Evolutionary conservation across 2,329 filamentous ascomycete species (phyloP).

Genomic region (Colletotrichum falcatum): DNA sequence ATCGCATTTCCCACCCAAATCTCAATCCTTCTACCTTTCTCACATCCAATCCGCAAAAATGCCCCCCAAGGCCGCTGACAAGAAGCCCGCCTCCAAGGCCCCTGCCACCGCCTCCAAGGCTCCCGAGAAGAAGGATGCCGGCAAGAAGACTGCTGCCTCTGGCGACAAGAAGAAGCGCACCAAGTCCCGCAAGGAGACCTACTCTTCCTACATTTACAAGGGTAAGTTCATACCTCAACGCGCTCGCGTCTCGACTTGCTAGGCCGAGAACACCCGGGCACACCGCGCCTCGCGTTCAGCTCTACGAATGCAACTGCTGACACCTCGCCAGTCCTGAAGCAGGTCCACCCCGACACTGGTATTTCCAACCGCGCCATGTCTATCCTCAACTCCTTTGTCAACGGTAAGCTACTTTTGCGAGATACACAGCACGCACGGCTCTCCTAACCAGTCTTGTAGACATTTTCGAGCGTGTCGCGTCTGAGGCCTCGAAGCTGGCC

Average conservation of each 20-base stretch:
- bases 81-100: conserved; percentile 99
- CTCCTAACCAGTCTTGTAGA: conserved; percentile 65
- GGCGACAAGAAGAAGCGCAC: conserved; percentile 99
- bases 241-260: no score
- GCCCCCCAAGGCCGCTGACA: conserved; percentile 97
- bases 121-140: conserved; percentile 98
- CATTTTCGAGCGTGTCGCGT: conserved; percentile 99
- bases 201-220: conserved; percentile 99
- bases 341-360: conserved; percentile 99
- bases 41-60: conserved; percentile 69
- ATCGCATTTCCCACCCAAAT: conserved; percentile 23
- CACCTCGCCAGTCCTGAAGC: conserved; percentile 85
- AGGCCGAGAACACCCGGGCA: neutral
- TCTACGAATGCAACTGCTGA: conserved; percentile 44
- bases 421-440: neutral
- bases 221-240: conserved; percentile 69
- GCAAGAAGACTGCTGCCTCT: conserved; percentile 98
- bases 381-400: conserved; percentile 99
- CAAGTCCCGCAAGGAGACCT: conserved; percentile 99
- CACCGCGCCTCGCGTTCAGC: neutral
- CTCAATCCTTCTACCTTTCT: conserved; percentile 10
- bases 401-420: conserved; percentile 71
- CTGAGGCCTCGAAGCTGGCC: conserved; percentile 98
- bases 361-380: conserved; percentile 99
- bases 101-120: conserved; percentile 78